phyloP scores from a whole-genome alignment of 192 early-diverging fungal genomes.

The Bifiguratus adelaidae region DNA sequence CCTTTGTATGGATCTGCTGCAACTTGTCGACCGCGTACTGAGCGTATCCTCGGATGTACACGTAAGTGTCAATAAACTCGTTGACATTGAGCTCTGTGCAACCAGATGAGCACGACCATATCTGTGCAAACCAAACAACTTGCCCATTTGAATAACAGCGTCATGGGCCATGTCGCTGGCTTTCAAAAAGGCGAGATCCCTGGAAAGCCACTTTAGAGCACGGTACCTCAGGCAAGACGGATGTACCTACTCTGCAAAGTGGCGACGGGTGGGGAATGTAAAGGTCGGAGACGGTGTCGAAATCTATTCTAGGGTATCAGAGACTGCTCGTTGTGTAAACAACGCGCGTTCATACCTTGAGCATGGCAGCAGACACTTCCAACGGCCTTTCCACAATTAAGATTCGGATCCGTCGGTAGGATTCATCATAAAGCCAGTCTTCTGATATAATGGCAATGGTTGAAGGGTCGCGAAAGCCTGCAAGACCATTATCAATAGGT shows the following conservation, averaged over 20 bases:
- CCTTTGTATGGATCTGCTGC: conserved; percentile 30
- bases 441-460: conserved; percentile 32
- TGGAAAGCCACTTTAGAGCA: conserved; percentile 3
- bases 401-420: conserved; percentile 27
- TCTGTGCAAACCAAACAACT: neutral
- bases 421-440: conserved; percentile 30
- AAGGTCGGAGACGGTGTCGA: conserved; percentile 4
- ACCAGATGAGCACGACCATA: neutral
- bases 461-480: conserved; percentile 29
- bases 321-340: neutral
- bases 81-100: conserved; percentile 8
- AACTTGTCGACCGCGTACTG: conserved; percentile 33
- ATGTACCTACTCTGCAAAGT: conserved; percentile 16
- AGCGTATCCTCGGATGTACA: conserved; percentile 41
- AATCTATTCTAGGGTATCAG: conserved; percentile 4
- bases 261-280: conserved; percentile 11
- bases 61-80: conserved; percentile 40
- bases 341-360: conserved; percentile 4
- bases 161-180: conserved; percentile 24
- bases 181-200: conserved; percentile 33
- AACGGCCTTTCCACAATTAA: conserved; percentile 31
- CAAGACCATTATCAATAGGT: neutral
- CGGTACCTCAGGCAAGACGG: neutral
- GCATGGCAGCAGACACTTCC: conserved; percentile 6
- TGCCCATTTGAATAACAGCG: conserved; percentile 21